Evolutionary conservation across 129 eudicot genomes (phyloP), one percentile per base, ranked within the genome.

Genomic region (Chrysanthemum makinoi): DNA sequence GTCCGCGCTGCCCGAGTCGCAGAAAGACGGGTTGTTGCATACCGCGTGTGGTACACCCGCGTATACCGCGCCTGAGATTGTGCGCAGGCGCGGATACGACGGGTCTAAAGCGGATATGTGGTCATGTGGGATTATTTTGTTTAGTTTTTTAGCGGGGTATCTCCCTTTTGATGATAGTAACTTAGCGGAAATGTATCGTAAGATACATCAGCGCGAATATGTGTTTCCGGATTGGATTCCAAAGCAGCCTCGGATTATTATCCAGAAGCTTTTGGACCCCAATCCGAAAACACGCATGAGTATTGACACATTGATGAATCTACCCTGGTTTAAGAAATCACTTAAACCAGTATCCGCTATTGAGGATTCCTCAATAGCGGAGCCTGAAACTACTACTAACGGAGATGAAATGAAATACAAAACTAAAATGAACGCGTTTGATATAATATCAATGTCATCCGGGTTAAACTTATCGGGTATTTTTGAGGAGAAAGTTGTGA

Each of bases 31-130:
- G 0, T 52, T 60, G 5, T 55, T 83, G 0, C 83, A 83, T 28
- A 83, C 83, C 1, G 79, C 86, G 18, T 83, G 86, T 47, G 86
- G 86, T 10, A 79, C 86, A 4, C 86, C 86, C 20, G 83, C 81
- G 2, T 83, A 79, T 39, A 79, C 76, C 10, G 83, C 83, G 10
- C 86, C 86, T 11, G 86, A 83, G 63, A 81, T 83, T 2, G 74
- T 83, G 10, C 72, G 79, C 20, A 55, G 82, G 62, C 75, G 46
- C 70, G 83, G 86, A 0, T 83, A 83, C 26, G 86, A 82, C 49
- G 98, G 98, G 7, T 68, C 82, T 0, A 87, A 89, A 70, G 96
- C 96, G 3, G 98, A 93, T 65, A 95, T 96, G 9, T 93, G 91
- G 91, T 89, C 98, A 2, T 93, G 98, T 35, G 98, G 98, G 33